Base-by-base conservation (phyloP, 192 early-diverging fungal genomes). In the Dissophora globulifera region DNA sequence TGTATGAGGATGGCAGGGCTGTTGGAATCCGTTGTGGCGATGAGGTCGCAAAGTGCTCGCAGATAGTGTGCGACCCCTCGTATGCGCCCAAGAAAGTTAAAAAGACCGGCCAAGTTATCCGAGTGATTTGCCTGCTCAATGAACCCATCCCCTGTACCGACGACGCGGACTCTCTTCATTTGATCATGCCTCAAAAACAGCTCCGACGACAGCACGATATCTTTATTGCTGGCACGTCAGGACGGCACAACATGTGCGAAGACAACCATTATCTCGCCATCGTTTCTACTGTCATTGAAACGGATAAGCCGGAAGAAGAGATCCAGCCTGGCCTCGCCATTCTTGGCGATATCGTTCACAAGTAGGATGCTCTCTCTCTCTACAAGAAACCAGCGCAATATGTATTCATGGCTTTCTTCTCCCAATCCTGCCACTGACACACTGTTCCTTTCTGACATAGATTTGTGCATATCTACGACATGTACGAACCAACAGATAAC, bases 161-260 rank as follows among this genome's bases (percentile, higher is more conserved):
- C 23, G 80, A 94, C 67, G 87, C 84, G 2, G 93, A 97, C 61
- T 97, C 96, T 25, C 86, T 94, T 38, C 98, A 99, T 81, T 86
- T 99, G 69, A 93, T 99, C 62, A 90, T 99, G 68, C 97, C 98
- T 35, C 98, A 99, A 84, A 94, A 98, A 52, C 97, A 99, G 84
- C 87, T 96, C 58, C 85, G 89, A 56, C 89, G 98, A 69, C 84
- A 94, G 70, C 88, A 98, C 70, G 98, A 99, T 59, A 96, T 99
- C 58, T 99, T 98, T 79, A 85, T 99, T 54, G 95, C 97, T 6
- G 88, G 90, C 41, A 89, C 98, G 55, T 96, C 94, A 20, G 81
- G 81, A 17, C 85, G 89, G 26, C 98, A 99, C 87, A 92, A 93
- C 72, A 93, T 99, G 41, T 96, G 94, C 64, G 92, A 94, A 46